A percentile compares a stretch with the other conserved stretches of the same genome.
Conservation (phyloP, 1,139 yeast genomes). For the Debaryomyces robertsiae region DNA sequence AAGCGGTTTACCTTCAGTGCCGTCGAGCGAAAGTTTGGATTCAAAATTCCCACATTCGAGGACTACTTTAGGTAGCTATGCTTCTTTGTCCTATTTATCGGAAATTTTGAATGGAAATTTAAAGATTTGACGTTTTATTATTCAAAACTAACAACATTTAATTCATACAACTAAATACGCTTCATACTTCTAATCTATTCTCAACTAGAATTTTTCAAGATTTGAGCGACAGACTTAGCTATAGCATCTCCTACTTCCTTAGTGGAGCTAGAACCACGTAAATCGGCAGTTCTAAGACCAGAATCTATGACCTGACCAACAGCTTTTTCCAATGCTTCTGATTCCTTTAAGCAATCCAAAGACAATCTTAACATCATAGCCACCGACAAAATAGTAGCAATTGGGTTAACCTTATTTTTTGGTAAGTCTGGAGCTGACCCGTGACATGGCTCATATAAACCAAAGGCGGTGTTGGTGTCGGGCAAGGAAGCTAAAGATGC, state of each 20-base stretch:
- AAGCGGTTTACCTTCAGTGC: neutral
- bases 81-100: conserved; percentile 38
- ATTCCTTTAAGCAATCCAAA: conserved; percentile 78
- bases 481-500: conserved; percentile 96
- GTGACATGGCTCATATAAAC: conserved; percentile 97
- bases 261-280: conserved; percentile 79
- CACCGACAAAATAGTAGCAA: conserved; percentile 91
- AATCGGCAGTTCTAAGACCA: conserved; percentile 89
- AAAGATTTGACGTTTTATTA: conserved; percentile 17
- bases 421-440: conserved; percentile 97
- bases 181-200: neutral
- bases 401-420: conserved; percentile 85
- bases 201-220: conserved; percentile 36
- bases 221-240: conserved; percentile 66
- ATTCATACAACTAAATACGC: conserved; percentile 2
- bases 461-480: conserved; percentile 90
- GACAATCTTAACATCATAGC: conserved; percentile 97
- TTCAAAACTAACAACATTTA: neutral
- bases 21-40: neutral
- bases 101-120: conserved; percentile 35
- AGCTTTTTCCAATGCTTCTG: conserved; percentile 86
- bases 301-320: conserved; percentile 78
- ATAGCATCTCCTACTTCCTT: conserved; percentile 92
- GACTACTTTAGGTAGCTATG: conserved; percentile 23
- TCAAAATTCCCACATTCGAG: conserved; percentile 11